Evolutionary conservation across 2,329 filamentous ascomycete species (phyloP).

Genomic region (Thelonectria discophora): DNA sequence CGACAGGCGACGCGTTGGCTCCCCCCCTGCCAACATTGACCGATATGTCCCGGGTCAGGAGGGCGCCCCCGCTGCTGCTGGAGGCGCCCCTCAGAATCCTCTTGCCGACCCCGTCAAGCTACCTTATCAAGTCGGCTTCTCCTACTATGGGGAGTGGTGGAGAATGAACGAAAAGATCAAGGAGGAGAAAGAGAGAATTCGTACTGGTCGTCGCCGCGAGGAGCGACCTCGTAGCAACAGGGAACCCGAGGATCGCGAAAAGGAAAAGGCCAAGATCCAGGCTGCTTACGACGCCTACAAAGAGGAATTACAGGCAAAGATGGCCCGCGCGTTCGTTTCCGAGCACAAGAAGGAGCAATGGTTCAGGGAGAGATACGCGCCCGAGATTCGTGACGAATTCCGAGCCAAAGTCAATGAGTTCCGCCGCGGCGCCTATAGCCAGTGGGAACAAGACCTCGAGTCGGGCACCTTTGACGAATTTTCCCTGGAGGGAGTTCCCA

Average conservation of each 20-base stretch:
- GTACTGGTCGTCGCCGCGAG: slow-evolving; percentile 74
- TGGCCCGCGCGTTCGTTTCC: slow-evolving; percentile 89
- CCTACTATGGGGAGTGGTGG: slow-evolving; percentile 89
- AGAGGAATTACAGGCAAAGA: slow-evolving; percentile 75
- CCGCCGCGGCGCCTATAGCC: slow-evolving; percentile 78
- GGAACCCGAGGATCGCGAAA: slow-evolving; percentile 78
- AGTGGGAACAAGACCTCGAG: slow-evolving; percentile 90
- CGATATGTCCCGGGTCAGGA: slow-evolving; percentile 84
- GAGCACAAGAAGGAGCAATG: slow-evolving; percentile 96
- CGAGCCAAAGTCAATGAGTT: slow-evolving; percentile 80
- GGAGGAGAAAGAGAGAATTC: slow-evolving; percentile 77
- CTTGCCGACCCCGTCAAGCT: slow-evolving; percentile 76
- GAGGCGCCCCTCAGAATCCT: slow-evolving; percentile 65
- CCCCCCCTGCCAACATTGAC: slow-evolving; percentile 78
- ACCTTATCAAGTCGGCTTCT: slow-evolving; percentile 84
- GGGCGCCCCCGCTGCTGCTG: slow-evolving; percentile 50
- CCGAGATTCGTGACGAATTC: slow-evolving; percentile 80
- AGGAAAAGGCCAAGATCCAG: slow-evolving; percentile 82
- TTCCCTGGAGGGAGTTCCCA: slow-evolving; percentile 91
- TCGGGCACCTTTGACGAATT: slow-evolving; percentile 92
- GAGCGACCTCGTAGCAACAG: slow-evolving; percentile 70
- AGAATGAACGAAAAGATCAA: slow-evolving; percentile 83
- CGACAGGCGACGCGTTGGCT: slow-evolving; percentile 68
- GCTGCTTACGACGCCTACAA: slow-evolving; percentile 73
- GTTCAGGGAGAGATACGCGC: slow-evolving; percentile 95